phyloP scores from a whole-genome alignment of 176 grass and related monocot genomes.

The Saccharum officinarum region DNA sequence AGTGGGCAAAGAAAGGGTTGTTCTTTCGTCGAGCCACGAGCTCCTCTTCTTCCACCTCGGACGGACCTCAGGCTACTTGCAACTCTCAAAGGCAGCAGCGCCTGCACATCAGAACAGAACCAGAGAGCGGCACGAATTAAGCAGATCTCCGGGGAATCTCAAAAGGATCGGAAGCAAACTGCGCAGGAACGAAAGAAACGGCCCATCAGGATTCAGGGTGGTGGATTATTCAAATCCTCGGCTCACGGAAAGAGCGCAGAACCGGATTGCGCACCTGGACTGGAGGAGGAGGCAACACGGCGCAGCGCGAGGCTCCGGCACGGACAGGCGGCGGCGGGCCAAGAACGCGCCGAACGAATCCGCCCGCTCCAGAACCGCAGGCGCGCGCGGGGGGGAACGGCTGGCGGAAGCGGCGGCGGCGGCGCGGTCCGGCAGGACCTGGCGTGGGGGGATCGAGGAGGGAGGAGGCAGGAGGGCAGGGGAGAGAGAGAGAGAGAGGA shows the following conservation, averaged over 20 bases:
- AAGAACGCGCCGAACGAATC: background rate
- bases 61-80: slow-evolving; percentile 4
- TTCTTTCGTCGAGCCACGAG: background rate
- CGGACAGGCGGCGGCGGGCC: background rate
- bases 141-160: slow-evolving; percentile 24
- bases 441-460: background rate
- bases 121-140: slow-evolving; percentile 5
- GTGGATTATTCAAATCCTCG: background rate
- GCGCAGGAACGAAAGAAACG: background rate
- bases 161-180: background rate
- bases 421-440: background rate
- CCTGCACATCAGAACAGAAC: slow-evolving; percentile 30
- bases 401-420: background rate
- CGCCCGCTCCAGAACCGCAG: background rate
- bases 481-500: background rate
- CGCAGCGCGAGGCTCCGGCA: background rate
- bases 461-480: background rate
- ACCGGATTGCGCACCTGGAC: background rate
- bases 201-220: background rate
- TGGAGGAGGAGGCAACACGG: background rate
- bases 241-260: background rate
- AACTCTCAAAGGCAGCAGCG: slow-evolving; percentile 27
- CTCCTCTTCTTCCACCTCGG: background rate
- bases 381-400: background rate
- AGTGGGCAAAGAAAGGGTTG: background rate